Evolutionary conservation across 202 grass and related monocot species (phyloP).

Genomic region (Dendrocalamus latiflorus): DNA sequence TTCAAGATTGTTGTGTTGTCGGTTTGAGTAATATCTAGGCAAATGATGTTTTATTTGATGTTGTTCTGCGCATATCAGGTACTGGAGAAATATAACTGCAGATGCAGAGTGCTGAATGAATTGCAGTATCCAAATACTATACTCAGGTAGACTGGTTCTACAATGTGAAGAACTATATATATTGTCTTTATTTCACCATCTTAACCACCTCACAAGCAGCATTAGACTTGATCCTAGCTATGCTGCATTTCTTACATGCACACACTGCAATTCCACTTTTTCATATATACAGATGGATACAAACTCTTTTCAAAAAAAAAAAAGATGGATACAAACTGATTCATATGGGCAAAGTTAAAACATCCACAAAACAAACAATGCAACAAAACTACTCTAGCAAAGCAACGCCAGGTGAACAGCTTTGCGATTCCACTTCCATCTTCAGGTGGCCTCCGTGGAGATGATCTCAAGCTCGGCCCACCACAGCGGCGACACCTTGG

Average conservation of each 20-base stretch:
- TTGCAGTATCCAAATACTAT: background rate
- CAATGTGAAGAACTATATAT: background rate
- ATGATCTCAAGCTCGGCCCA: slow-evolving; percentile 86
- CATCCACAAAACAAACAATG: background rate
- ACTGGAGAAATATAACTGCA: background rate
- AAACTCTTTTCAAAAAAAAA: too few species aligned
- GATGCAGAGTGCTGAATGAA: too few species aligned
- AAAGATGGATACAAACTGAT: background rate
- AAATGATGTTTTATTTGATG: background rate
- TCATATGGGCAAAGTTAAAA: background rate
- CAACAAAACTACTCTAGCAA: background rate
- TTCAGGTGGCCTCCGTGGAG: slow-evolving; percentile 47
- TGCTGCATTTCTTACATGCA: background rate
- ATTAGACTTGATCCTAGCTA: background rate
- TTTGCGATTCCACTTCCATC: background rate
- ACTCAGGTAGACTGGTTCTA: background rate
- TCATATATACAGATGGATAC: slow-evolving; percentile 1
- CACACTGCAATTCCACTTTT: background rate
- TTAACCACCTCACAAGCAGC: slow-evolving; percentile 3
- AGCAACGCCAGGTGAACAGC: background rate
- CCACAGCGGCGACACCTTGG: slow-evolving; percentile 75
- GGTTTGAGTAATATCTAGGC: background rate
- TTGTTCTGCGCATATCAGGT: background rate
- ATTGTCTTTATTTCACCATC: background rate
- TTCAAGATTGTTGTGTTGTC: background rate